Conservation (phyloP, 208 protist species). For the Acanthamoeba culbertsoni region DNA sequence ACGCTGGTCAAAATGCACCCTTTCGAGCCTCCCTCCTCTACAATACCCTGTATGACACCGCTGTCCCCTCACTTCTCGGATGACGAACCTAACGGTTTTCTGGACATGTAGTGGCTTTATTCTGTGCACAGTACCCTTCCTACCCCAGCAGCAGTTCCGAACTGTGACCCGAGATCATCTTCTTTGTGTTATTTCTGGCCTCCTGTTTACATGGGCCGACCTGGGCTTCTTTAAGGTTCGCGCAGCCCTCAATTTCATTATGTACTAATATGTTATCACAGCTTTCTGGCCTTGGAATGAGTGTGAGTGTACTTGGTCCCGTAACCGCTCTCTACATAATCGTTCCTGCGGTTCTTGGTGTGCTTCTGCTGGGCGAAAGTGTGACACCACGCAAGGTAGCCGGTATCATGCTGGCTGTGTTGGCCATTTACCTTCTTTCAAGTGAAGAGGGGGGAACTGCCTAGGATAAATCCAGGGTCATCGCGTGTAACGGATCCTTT, state of each 20-base stretch:
- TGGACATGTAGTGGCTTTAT: neutral
- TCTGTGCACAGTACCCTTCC: constrained; percentile 23
- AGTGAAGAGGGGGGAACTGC: neutral
- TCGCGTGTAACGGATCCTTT: too few species aligned
- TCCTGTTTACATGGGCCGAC: constrained; percentile 32
- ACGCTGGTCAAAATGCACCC: neutral
- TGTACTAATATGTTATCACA: neutral
- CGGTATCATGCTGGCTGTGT: neutral
- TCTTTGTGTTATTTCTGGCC: neutral
- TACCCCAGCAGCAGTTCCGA: neutral
- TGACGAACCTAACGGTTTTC: neutral
- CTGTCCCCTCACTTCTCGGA: neutral
- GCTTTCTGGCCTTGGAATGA: constrained; percentile 10
- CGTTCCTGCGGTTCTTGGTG: constrained; percentile 16
- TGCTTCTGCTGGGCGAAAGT: neutral
- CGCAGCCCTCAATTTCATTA: neutral
- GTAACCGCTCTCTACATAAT: constrained; percentile 31
- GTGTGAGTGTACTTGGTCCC: constrained; percentile 36
- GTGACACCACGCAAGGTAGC: neutral
- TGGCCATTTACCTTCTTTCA: neutral
- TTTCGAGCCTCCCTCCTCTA: constrained; percentile 19
- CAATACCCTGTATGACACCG: constrained; percentile 37
- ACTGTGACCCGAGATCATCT: neutral
- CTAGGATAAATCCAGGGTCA: too few species aligned
- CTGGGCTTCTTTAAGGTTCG: constrained; percentile 47